Evolutionary conservation across 116 monocot genomes (phyloP).

Genomic region (Cymodocea nodosa): DNA sequence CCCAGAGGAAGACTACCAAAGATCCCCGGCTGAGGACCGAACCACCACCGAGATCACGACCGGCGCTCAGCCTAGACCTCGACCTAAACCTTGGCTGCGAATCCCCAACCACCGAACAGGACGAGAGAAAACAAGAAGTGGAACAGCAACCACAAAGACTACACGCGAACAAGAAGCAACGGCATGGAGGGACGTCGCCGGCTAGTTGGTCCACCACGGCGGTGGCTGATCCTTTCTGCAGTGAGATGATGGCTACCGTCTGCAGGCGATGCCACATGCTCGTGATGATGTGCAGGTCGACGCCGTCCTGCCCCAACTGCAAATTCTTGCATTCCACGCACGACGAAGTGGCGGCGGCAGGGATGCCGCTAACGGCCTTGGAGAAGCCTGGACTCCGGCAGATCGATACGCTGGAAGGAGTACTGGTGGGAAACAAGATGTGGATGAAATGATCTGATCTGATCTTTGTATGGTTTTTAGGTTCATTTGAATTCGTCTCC

Average conservation of each 20-base stretch:
- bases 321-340: slow-evolving; percentile 27
- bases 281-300: slow-evolving; percentile 40
- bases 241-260: slow-evolving; percentile 36
- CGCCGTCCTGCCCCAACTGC: slow-evolving; percentile 60
- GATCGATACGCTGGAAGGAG: neutral
- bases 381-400: neutral
- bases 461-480: neutral
- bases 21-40: slow-evolving; percentile 26
- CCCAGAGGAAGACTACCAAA: slow-evolving; percentile 53
- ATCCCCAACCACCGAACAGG: slow-evolving; percentile 1
- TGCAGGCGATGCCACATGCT: slow-evolving; percentile 49
- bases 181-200: neutral
- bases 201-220: too few relatives aligned
- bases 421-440: neutral
- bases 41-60: neutral
- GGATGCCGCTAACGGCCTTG: neutral
- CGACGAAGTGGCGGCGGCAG: neutral
- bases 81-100: slow-evolving; percentile 71
- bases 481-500: too few relatives aligned
- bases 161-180: too few relatives aligned
- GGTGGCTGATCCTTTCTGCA: neutral
- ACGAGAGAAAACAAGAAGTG: too few relatives aligned
- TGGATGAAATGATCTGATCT: neutral
- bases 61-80: slow-evolving; percentile 43
- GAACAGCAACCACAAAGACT: neutral